A percentile compares a stretch with the other conserved stretches of the same genome.
phyloP scores from a whole-genome alignment of 2,329 filamentous ascomycete species.

The Grosmannia clavigera region DNA sequence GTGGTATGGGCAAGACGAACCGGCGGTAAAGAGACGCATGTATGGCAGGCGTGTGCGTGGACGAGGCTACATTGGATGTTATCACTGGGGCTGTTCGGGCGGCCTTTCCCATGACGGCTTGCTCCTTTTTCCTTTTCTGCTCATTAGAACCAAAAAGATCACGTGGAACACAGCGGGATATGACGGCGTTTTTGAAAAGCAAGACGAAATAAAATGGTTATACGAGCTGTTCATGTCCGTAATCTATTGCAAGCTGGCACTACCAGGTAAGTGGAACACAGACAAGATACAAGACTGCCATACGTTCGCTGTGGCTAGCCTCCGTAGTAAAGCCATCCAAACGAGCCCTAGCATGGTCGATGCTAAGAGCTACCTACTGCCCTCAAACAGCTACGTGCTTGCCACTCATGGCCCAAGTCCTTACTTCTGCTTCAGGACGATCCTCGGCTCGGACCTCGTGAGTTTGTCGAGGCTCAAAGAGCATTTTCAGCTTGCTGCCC shows the following conservation, averaged over 20 bases:
- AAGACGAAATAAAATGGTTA: background rate
- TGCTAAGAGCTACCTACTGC: no score
- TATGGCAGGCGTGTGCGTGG: background rate
- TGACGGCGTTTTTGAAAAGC: slow-evolving; percentile 1
- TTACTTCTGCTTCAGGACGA: no score
- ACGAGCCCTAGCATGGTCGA: no score
- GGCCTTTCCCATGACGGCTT: background rate
- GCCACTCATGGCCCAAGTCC: no score
- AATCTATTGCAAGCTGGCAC: no score
- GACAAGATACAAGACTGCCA: no score
- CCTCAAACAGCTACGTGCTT: no score
- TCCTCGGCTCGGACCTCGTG: no score
- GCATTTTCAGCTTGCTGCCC: background rate
- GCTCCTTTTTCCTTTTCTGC: background rate
- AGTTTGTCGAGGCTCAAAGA: no score
- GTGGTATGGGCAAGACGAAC: slow-evolving; percentile 80
- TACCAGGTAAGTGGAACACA: no score
- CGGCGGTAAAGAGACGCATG: slow-evolving; percentile 40
- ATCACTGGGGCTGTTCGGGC: background rate
- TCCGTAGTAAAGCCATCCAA: no score
- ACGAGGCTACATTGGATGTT: background rate
- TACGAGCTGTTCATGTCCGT: background rate
- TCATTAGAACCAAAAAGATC: background rate
- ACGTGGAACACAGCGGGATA: background rate
- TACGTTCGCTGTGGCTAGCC: no score